Percentiles rank a stretch among this genome's conserved stretches.
These are phyloP conservation scores for Pseudoscleropodium purum DNA, from an alignment of 225 moss, liverwort and hornwort genomes.

Conservation along the genomic window DNA sequence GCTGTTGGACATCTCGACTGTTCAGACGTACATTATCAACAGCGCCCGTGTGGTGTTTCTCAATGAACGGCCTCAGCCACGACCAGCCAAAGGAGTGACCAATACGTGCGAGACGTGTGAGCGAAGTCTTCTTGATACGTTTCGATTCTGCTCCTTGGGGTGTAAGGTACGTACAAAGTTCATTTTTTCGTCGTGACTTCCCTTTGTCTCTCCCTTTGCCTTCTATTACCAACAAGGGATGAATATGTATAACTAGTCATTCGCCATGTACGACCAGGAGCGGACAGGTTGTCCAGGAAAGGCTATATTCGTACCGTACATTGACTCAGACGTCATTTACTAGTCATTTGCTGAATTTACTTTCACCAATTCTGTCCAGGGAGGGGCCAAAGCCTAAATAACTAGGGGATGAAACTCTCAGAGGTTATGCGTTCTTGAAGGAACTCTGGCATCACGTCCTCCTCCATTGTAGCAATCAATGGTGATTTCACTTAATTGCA, in stretches of 20 bases:
- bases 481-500: background rate
- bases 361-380: background rate
- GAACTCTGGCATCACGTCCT: background rate
- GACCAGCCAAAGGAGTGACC: constrained; percentile 95
- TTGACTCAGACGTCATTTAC: background rate
- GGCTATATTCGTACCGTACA: background rate
- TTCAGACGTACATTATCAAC: constrained; percentile 99
- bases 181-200: background rate
- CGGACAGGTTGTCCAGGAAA: background rate
- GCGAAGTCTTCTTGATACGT: constrained; percentile 88
- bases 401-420: background rate
- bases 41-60: constrained; percentile 96
- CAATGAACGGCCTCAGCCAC: constrained; percentile 89
- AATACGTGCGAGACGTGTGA: constrained; percentile 96
- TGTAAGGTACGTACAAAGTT: constrained; percentile 73
- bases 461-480: background rate
- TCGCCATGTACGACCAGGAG: background rate
- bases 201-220: background rate
- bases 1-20: constrained; percentile 82
- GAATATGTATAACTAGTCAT: background rate
- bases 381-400: background rate
- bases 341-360: background rate
- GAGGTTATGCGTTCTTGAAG: background rate
- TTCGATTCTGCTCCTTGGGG: constrained; percentile 95
- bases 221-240: background rate